Percentiles rank a stretch among this genome's conserved stretches.
Evolutionary conservation across 495 filamentous ascomycete species (phyloP).

Genomic region (Aspergillus affinis): DNA sequence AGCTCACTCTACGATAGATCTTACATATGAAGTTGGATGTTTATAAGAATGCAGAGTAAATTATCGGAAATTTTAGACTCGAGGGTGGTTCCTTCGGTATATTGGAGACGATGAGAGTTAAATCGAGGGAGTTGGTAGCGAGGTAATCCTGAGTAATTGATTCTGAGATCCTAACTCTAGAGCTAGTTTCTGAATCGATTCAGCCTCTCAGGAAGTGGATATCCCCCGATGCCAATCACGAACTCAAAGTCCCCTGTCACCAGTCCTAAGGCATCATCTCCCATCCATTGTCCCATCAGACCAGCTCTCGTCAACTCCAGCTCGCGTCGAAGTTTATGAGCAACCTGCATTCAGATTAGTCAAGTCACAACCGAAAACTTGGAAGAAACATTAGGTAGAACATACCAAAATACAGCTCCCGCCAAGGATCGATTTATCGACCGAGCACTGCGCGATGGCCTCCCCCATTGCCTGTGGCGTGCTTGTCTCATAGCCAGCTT

Average conservation of each 20-base stretch:
- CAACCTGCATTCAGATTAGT: background rate
- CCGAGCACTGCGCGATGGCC: background rate
- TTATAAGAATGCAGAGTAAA: too few relatives aligned
- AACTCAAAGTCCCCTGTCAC: background rate
- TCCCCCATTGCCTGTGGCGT: slow-evolving; percentile 4
- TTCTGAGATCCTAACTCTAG: background rate
- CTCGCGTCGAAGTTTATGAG: background rate
- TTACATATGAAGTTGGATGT: too few relatives aligned
- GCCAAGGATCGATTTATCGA: background rate
- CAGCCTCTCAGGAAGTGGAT: background rate
- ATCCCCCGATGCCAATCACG: background rate
- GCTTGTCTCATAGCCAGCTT: slow-evolving; percentile 24
- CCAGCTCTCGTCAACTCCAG: background rate
- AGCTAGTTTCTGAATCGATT: background rate
- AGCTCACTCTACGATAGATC: too few relatives aligned
- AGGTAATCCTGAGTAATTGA: too few relatives aligned
- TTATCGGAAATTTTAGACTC: too few relatives aligned
- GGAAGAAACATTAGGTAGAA: too few relatives aligned
- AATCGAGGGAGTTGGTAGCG: too few relatives aligned
- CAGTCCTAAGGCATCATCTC: background rate
- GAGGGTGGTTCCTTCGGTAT: too few relatives aligned
- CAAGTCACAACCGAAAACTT: background rate
- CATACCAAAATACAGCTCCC: background rate
- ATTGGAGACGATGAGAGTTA: too few relatives aligned
- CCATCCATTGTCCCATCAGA: background rate